Evolutionary conservation across 2,329 filamentous ascomycete species (phyloP).

Genomic region (Ceratocystis papillata): DNA sequence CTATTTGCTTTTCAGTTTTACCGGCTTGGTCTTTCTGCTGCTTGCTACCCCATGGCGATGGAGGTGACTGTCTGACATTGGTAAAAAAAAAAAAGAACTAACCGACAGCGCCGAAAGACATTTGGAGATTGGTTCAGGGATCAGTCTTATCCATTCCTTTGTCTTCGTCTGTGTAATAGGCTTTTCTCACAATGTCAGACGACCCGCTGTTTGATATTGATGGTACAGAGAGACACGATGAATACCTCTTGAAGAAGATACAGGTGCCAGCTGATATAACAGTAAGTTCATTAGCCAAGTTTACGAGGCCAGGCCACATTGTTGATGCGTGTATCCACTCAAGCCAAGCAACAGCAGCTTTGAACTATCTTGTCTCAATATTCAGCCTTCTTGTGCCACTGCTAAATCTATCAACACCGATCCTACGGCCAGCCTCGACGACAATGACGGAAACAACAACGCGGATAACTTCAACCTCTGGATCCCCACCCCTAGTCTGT

Average conservation of each 20-base stretch:
- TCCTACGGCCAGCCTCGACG: not conserved
- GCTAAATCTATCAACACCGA: not conserved
- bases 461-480: constrained; percentile 1
- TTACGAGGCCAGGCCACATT: not conserved
- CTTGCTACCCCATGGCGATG: not conserved
- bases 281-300: not conserved
- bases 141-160: not conserved
- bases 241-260: not conserved
- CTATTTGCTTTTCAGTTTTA: not conserved
- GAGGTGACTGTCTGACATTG: too few relatives aligned
- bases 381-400: not conserved
- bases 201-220: not conserved
- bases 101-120: not conserved
- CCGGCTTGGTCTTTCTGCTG: not conserved
- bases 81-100: not conserved
- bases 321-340: not conserved
- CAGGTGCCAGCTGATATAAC: not conserved
- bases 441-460: not conserved
- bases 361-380: not conserved
- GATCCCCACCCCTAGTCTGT: constrained; percentile 1
- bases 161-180: not conserved
- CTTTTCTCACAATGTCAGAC: not conserved
- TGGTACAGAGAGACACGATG: not conserved
- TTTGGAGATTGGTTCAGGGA: too few relatives aligned
- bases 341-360: not conserved